Conservation (phyloP, 495 filamentous ascomycete genomes). For the Coniosporium apollinis region DNA sequence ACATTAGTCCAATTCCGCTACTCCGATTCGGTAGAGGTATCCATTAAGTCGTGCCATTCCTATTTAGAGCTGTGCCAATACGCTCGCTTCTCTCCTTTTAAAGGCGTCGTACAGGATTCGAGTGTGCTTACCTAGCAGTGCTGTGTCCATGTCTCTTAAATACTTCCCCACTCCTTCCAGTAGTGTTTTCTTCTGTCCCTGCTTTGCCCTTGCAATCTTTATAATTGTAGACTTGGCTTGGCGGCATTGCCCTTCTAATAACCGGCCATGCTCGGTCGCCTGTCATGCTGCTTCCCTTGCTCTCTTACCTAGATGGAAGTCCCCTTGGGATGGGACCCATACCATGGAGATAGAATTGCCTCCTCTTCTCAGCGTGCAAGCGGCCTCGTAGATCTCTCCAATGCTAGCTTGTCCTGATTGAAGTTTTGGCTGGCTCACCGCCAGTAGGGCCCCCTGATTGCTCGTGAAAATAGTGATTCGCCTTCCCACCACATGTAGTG, state of each 20-base stretch:
- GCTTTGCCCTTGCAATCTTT: not conserved
- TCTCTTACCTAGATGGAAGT: conserved; percentile 1
- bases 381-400: conserved; percentile 2
- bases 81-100: not conserved
- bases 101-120: not conserved
- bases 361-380: conserved; percentile 1
- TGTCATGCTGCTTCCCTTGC: conserved; percentile 4
- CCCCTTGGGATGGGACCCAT: too few relatives aligned
- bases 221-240: conserved; percentile 1
- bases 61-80: not conserved
- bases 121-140: not conserved
- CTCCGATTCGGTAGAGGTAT: not conserved
- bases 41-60: not conserved
- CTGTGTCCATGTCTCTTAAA: not conserved
- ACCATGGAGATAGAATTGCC: too few relatives aligned
- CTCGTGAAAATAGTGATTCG: conserved; percentile 7
- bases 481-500: conserved; percentile 1
- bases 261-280: conserved; percentile 1
- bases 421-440: conserved; percentile 2
- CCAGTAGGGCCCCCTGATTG: conserved; percentile 1
- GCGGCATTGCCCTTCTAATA: not conserved
- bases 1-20: conserved; percentile 8
- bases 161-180: not conserved
- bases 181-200: not conserved
- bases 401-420: conserved; percentile 6